phyloP scores from a whole-genome alignment of 1,284 basidiomycete species.

The Boletellus deceptivus region DNA sequence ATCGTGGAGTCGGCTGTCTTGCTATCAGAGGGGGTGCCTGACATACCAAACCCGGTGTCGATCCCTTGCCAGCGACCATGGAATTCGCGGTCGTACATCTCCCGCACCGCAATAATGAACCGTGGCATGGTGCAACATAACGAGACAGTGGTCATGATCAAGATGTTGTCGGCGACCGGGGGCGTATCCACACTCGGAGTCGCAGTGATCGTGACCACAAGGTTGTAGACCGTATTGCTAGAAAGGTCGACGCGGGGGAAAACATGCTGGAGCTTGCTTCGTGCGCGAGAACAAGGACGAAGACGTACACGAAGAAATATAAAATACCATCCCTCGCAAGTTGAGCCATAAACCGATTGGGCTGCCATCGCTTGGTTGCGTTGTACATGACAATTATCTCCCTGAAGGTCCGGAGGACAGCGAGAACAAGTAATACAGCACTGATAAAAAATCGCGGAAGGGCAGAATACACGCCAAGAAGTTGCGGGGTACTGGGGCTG shows the following conservation, averaged over 20 bases:
- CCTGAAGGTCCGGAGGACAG: neutral
- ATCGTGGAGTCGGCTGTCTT: neutral
- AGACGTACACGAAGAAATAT: conserved; percentile 8
- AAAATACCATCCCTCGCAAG: conserved; percentile 4
- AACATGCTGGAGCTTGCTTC: neutral
- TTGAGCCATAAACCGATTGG: neutral
- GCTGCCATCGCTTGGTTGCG: conserved; percentile 1
- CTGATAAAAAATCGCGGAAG: conserved; percentile 1
- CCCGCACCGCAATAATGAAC: neutral
- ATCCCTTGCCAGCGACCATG: neutral
- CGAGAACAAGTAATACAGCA: neutral
- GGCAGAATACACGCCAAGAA: neutral
- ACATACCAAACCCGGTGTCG: neutral
- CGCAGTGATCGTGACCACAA: neutral
- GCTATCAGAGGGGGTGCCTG: neutral
- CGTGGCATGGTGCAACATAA: neutral
- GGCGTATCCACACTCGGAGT: neutral
- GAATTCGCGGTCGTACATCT: neutral
- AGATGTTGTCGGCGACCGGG: neutral
- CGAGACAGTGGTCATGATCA: neutral
- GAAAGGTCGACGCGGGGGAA: neutral
- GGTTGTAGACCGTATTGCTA: neutral
- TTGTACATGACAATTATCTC: conserved; percentile 2
- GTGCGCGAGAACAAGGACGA: neutral
- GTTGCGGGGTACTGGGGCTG: neutral